Conservation (phyloP, 1,139 yeast species). For the Pichia norvegensis region DNA sequence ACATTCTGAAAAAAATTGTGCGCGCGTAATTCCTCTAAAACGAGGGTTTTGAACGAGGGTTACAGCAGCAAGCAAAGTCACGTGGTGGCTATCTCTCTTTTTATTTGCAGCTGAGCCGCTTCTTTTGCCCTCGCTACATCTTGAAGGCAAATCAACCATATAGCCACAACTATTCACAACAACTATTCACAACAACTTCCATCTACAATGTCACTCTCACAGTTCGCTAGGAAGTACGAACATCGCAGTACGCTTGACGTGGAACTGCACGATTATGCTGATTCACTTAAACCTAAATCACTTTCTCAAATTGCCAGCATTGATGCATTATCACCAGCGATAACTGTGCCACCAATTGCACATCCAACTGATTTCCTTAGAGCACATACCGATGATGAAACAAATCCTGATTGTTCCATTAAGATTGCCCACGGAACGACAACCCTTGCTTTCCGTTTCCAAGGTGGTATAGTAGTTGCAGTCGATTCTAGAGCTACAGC, state of each 20-base stretch:
- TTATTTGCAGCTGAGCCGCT: background rate
- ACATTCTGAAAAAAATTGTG: too few relatives aligned
- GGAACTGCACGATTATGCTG: background rate
- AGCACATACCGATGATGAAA: slow-evolving; percentile 95
- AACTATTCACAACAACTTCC: background rate
- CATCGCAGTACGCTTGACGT: slow-evolving; percentile 1
- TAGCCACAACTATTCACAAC: background rate
- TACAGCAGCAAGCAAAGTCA: background rate
- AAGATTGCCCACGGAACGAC: slow-evolving; percentile 99
- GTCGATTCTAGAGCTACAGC: slow-evolving; percentile 99
- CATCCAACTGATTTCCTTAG: slow-evolving; percentile 91
- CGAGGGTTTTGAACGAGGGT: background rate
- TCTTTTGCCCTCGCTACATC: background rate
- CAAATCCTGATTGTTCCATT: slow-evolving; percentile 89
- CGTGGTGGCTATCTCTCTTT: background rate
- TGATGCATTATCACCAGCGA: slow-evolving; percentile 49
- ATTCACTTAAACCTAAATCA: background rate
- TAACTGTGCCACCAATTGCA: slow-evolving; percentile 75
- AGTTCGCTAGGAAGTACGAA: slow-evolving; percentile 34
- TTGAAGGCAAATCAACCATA: background rate
- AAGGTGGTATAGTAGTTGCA: slow-evolving; percentile 93
- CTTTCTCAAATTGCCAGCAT: slow-evolving; percentile 17
- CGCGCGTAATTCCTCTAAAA: background rate
- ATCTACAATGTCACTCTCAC: slow-evolving; percentile 31
- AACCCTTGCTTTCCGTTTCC: slow-evolving; percentile 89